Conservation (phyloP, 371 early-diverging fungal species). For the Thermomucor indicae-seudaticae region DNA sequence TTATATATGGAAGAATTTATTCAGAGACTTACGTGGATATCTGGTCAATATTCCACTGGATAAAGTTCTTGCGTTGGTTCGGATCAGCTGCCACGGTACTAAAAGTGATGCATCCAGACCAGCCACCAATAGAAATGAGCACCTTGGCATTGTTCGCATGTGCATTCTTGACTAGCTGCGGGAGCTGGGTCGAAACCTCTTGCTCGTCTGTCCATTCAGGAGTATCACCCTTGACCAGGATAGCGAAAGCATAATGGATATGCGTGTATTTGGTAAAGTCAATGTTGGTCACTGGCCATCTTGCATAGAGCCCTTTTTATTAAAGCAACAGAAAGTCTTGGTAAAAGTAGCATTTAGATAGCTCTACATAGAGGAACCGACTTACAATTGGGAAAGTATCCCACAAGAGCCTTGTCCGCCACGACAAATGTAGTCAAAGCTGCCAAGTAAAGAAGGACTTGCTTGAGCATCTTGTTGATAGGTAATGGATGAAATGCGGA, state of each 20-base stretch:
- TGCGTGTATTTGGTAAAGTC: constrained; percentile 47
- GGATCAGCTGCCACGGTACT: constrained; percentile 50
- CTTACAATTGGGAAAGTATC: constrained; percentile 42
- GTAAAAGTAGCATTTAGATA: neutral
- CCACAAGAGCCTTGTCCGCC: constrained; percentile 22
- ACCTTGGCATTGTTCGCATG: constrained; percentile 46
- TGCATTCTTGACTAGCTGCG: constrained; percentile 38
- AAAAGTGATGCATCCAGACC: constrained; percentile 66
- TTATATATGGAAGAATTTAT: constrained; percentile 18
- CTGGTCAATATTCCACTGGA: constrained; percentile 32
- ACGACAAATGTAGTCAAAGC: neutral
- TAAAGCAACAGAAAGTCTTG: neutral
- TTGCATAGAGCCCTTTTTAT: constrained; percentile 28
- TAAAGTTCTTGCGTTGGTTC: constrained; percentile 41
- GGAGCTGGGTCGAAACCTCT: constrained; percentile 14
- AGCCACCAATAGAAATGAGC: constrained; percentile 62
- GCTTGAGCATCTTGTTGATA: no score
- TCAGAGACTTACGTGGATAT: constrained; percentile 12
- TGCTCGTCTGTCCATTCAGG: constrained; percentile 30
- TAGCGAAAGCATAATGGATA: constrained; percentile 54
- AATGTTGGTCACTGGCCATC: constrained; percentile 34
- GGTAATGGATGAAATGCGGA: no score
- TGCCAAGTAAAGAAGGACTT: no score
- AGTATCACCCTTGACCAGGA: constrained; percentile 17
- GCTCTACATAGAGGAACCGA: neutral